These are phyloP conservation scores for Hyphopichia fennica DNA, from an alignment of 1,139 yeast genomes.

Conservation along the genomic window DNA sequence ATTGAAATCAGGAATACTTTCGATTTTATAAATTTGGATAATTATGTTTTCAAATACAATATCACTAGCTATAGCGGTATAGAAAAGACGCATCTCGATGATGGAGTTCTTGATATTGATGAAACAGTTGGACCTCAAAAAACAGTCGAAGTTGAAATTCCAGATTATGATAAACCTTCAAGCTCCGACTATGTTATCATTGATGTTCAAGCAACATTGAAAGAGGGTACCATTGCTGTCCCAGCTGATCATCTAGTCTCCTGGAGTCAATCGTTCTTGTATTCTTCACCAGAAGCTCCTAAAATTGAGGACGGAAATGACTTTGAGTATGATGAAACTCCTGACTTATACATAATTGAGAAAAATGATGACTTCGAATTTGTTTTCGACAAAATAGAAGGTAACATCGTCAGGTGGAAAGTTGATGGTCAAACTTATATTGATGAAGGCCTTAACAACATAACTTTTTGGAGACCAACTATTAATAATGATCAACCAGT, in stretches of 20 bases:
- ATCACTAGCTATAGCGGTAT: conserved; percentile 6
- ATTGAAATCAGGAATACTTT: conserved; percentile 11
- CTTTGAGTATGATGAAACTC: background rate
- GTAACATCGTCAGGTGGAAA: conserved; percentile 7
- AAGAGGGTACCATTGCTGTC: conserved; percentile 6
- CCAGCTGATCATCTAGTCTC: conserved; percentile 21
- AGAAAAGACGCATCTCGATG: background rate
- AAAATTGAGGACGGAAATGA: background rate
- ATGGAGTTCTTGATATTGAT: conserved; percentile 4
- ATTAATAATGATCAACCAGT: conserved; percentile 26
- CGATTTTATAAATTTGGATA: conserved; percentile 12
- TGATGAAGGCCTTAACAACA: conserved; percentile 7
- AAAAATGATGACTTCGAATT: background rate
- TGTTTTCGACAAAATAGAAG: conserved; percentile 9
- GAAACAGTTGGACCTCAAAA: background rate
- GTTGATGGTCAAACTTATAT: conserved; percentile 5
- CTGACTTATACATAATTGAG: background rate
- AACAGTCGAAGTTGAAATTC: background rate
- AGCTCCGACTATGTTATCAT: conserved; percentile 1
- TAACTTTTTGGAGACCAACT: conserved; percentile 30
- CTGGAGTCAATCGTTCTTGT: conserved; percentile 20
- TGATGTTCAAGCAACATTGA: conserved; percentile 9
- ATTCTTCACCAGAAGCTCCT: background rate
- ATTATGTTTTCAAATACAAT: conserved; percentile 4
- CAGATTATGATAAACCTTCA: background rate